phyloP scores from a whole-genome alignment of 306 rosid species.

The Macrotyloma uniflorum region DNA sequence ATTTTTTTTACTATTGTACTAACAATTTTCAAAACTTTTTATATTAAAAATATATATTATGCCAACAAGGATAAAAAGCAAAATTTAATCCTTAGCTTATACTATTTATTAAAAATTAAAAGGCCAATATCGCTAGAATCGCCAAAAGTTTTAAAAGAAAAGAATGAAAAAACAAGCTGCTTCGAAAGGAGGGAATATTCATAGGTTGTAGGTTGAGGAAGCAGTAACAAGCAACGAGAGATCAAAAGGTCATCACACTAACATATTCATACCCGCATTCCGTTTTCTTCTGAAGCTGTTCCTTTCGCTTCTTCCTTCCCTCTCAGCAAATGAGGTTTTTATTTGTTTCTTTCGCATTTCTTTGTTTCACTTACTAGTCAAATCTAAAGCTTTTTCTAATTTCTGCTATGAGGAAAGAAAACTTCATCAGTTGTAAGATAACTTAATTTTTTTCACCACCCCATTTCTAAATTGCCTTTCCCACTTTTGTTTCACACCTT shows the following conservation, averaged over 20 bases:
- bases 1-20: no score
- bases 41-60: no score
- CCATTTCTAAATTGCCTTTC: background rate
- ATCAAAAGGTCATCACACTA: background rate
- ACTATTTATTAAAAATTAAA: no score
- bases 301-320: background rate
- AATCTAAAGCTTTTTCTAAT: background rate
- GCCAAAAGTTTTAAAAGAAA: no score
- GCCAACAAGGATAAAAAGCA: no score
- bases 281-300: background rate
- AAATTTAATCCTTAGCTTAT: no score
- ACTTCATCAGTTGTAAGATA: background rate
- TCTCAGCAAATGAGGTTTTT: slow-evolving; percentile 15
- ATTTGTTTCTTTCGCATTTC: background rate
- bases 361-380: background rate
- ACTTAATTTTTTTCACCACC: slow-evolving; percentile 6
- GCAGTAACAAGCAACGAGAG: background rate
- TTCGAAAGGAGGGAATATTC: background rate
- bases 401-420: background rate
- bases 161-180: background rate
- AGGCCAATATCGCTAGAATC: no score
- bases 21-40: no score
- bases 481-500: slow-evolving; percentile 28
- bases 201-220: background rate
- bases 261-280: background rate